Conservation (phyloP, 108 stramenopile species). For the Conticribra weissflogii region DNA sequence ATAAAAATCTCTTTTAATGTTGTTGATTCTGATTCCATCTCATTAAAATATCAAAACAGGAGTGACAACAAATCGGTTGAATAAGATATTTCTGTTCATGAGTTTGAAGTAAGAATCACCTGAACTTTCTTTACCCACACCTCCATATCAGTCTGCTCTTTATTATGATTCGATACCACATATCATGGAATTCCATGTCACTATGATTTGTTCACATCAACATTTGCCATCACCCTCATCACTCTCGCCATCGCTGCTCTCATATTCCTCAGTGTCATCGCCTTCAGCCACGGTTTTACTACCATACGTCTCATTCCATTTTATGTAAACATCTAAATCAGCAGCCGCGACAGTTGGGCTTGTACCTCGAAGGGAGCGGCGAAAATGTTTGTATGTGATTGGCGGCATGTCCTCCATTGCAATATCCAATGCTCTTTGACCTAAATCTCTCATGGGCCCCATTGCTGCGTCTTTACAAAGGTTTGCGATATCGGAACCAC, state of each 20-base stretch:
- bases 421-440: constrained; percentile 62
- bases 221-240: not conserved
- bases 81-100: too few relatives aligned
- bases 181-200: too few relatives aligned
- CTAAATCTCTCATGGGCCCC: constrained; percentile 69
- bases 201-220: too few relatives aligned
- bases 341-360: constrained; percentile 87
- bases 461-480: constrained; percentile 79
- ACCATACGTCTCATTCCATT: constrained; percentile 82
- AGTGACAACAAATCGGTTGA: too few relatives aligned
- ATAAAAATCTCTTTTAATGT: too few relatives aligned
- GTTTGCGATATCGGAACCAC: constrained; percentile 64
- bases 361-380: constrained; percentile 68
- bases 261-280: constrained; percentile 45
- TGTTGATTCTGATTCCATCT: too few relatives aligned
- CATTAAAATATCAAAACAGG: too few relatives aligned
- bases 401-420: constrained; percentile 84
- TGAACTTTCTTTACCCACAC: too few relatives aligned
- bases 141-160: too few relatives aligned
- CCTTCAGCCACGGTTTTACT: constrained; percentile 35
- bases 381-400: constrained; percentile 91
- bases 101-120: too few relatives aligned
- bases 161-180: too few relatives aligned
- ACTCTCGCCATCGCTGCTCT: constrained; percentile 54
- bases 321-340: constrained; percentile 79